Evolutionary conservation across 202 grass and related monocot genomes (phyloP).

Genomic region (Schoenoplectus tabernaemontani): DNA sequence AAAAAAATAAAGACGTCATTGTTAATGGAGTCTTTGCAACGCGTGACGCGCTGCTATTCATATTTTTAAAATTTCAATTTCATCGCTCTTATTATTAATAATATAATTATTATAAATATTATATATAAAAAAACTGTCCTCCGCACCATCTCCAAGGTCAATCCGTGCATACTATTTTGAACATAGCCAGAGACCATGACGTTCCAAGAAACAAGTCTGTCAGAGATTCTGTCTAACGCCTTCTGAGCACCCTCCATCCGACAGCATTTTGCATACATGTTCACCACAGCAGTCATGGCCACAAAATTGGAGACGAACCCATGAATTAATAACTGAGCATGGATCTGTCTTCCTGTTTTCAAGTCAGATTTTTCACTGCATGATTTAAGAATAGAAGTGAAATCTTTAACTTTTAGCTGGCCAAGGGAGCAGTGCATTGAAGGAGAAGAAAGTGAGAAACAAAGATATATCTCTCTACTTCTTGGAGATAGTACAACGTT

Average conservation of each 20-base stretch:
- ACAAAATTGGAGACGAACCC: constrained; percentile 41
- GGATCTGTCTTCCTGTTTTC: constrained; percentile 43
- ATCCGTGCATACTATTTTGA: constrained; percentile 31
- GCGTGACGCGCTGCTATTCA: too few relatives aligned
- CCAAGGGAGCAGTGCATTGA: not conserved
- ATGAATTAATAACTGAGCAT: constrained; percentile 43
- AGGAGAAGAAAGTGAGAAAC: not conserved
- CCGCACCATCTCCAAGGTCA: constrained; percentile 35
- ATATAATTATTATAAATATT: too few relatives aligned
- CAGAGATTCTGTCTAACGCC: constrained; percentile 70
- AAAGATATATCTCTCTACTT: not conserved
- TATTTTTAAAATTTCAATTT: too few relatives aligned
- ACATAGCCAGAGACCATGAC: constrained; percentile 55
- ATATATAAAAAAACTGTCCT: too few relatives aligned
- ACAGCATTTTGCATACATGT: constrained; percentile 74
- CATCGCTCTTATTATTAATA: too few relatives aligned
- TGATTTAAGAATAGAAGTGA: constrained; percentile 68
- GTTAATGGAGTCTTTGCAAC: too few relatives aligned
- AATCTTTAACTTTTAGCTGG: not conserved
- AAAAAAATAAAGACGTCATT: too few relatives aligned
- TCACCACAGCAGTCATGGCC: constrained; percentile 40
- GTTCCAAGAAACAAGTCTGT: constrained; percentile 58
- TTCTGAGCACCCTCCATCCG: constrained; percentile 38
- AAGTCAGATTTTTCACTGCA: constrained; percentile 45
- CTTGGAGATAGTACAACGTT: not conserved